These are phyloP conservation scores for Bacidia gigantensis DNA, from an alignment of 495 filamentous ascomycete species.

Conservation along the genomic window DNA sequence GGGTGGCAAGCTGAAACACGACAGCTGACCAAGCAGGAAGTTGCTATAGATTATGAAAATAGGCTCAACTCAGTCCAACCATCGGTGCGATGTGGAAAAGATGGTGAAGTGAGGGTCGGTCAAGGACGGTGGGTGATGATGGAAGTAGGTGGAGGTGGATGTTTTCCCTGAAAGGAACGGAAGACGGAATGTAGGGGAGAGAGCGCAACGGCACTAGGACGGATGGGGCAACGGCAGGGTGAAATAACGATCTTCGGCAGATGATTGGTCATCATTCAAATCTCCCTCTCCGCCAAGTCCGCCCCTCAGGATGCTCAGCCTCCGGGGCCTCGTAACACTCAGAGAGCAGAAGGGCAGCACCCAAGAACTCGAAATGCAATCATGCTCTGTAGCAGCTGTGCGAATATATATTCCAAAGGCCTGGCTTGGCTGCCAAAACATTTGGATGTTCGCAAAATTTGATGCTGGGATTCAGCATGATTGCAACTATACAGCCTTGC, in stretches of 20 bases:
- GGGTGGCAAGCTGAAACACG: constrained; percentile 1
- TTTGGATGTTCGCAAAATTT: too few relatives aligned
- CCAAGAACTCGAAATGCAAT: too few relatives aligned
- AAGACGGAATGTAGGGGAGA: not conserved
- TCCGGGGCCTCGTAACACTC: too few relatives aligned
- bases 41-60: not conserved
- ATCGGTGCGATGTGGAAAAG: constrained; percentile 2
- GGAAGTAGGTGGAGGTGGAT: not conserved
- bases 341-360: too few relatives aligned
- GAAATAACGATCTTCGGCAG: not conserved
- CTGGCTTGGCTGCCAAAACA: too few relatives aligned
- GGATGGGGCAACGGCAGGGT: not conserved
- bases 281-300: not conserved
- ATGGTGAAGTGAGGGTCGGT: not conserved
- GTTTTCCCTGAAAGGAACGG: not conserved
- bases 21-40: not conserved
- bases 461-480: too few relatives aligned
- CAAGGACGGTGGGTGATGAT: constrained; percentile 1
- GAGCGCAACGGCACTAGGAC: not conserved
- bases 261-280: not conserved
- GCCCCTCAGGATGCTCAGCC: too few relatives aligned
- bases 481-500: too few relatives aligned
- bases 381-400: too few relatives aligned
- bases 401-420: too few relatives aligned
- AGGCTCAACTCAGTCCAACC: not conserved